A percentile compares a stretch with the other conserved stretches of the same genome.
Conservation (phyloP, 371 early-diverging fungal species). For the Mortierella sp. region DNA sequence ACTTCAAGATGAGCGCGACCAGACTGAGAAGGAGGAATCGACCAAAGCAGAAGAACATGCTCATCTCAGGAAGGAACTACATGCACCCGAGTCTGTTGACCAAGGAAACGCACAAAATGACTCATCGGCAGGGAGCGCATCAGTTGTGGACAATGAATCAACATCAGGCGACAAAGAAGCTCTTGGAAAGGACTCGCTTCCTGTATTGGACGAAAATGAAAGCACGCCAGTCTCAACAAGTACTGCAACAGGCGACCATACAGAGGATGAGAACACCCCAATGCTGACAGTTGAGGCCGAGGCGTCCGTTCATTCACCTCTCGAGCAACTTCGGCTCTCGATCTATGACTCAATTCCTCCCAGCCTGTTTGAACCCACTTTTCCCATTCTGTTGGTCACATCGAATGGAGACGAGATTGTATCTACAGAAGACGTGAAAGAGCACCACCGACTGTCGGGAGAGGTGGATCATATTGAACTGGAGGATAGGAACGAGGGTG, state of each 20-base stretch:
- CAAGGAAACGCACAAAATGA: no score
- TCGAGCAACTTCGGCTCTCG: constrained; percentile 39
- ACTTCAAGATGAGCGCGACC: constrained; percentile 31
- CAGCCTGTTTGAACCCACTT: constrained; percentile 43
- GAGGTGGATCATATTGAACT: constrained; percentile 51
- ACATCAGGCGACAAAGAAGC: neutral
- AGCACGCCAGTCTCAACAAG: neutral
- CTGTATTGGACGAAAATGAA: constrained; percentile 12
- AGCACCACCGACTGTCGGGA: constrained; percentile 29
- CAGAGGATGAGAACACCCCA: constrained; percentile 10
- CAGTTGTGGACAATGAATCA: neutral
- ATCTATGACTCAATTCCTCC: constrained; percentile 46
- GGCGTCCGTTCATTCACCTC: constrained; percentile 36
- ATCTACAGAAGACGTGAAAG: constrained; percentile 42
- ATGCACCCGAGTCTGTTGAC: no score
- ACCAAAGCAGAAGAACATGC: constrained; percentile 1
- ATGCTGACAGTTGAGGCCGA: constrained; percentile 39
- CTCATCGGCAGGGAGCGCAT: no score
- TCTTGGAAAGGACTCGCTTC: constrained; percentile 27
- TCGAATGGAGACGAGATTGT: constrained; percentile 46
- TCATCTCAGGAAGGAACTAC: no score
- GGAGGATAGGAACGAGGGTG: constrained; percentile 36
- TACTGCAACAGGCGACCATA: neutral
- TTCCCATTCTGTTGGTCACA: constrained; percentile 48
- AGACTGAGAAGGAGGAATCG: constrained; percentile 10